phyloP scores from a whole-genome alignment of 768 basidiomycete species.

The Cubamyces lactineus region DNA sequence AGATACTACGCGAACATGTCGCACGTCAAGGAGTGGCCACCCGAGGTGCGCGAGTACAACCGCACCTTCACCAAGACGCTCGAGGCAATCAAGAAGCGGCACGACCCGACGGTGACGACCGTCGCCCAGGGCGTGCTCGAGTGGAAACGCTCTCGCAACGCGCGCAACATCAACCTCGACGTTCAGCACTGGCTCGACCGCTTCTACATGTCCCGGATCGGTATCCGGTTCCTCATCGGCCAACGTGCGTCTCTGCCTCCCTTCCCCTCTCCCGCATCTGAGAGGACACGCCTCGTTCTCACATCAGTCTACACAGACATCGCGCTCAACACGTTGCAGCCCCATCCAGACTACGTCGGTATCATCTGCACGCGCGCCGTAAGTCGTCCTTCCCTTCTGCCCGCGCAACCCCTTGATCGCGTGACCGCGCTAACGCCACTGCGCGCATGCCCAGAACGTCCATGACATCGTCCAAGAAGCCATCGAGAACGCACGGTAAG shows the following conservation, averaged over 20 bases:
- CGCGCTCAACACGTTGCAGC: slow-evolving; percentile 88
- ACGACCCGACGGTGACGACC: slow-evolving; percentile 97
- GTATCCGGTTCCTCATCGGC: slow-evolving; percentile 95
- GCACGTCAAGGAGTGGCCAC: slow-evolving; percentile 78
- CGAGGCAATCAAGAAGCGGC: slow-evolving; percentile 88
- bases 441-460: slow-evolving; percentile 61
- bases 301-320: slow-evolving; percentile 61
- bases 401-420: not conserved
- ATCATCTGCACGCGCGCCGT: slow-evolving; percentile 95
- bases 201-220: slow-evolving; percentile 95
- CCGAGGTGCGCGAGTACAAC: slow-evolving; percentile 93
- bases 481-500: slow-evolving; percentile 85
- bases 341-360: slow-evolving; percentile 92
- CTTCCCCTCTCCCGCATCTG: not conserved
- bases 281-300: not conserved
- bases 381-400: slow-evolving; percentile 31
- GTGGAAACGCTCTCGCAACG: slow-evolving; percentile 82
- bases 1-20: slow-evolving; percentile 87
- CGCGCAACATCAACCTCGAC: slow-evolving; percentile 75
- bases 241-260: slow-evolving; percentile 61
- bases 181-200: slow-evolving; percentile 96
- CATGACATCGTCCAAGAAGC: slow-evolving; percentile 98
- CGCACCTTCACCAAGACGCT: slow-evolving; percentile 85
- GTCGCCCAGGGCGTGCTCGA: slow-evolving; percentile 96
- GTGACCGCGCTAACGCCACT: slow-evolving; percentile 1